phyloP scores from a whole-genome alignment of 176 grass and related monocot species.

The Rhynchospora breviuscula region DNA sequence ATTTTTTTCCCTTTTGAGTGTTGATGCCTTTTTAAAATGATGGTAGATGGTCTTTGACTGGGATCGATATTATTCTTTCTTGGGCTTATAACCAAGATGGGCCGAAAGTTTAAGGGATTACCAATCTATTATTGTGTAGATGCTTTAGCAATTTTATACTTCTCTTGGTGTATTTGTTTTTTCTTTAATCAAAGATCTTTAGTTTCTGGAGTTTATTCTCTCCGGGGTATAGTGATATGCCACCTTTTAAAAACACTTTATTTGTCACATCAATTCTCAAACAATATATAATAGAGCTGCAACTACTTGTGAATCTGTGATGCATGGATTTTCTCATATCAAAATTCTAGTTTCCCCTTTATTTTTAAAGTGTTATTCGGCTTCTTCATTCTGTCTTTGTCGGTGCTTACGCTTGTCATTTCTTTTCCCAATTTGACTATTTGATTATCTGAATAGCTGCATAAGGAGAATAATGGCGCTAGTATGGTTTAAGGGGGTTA shows the following conservation, averaged over 20 bases:
- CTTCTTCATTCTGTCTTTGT: neutral
- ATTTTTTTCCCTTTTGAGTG: neutral
- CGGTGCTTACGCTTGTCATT: neutral
- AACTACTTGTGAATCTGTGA: neutral
- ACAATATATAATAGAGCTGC: neutral
- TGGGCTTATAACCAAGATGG: neutral
- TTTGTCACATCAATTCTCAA: constrained; percentile 9
- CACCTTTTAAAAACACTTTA: constrained; percentile 5
- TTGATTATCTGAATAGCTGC: neutral
- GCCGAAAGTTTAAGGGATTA: neutral
- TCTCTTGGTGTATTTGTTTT: neutral
- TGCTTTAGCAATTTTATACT: neutral
- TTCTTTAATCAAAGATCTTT: neutral
- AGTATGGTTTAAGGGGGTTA: neutral
- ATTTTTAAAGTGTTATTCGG: neutral
- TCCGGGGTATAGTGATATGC: neutral
- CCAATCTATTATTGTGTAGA: neutral
- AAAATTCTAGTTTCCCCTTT: neutral
- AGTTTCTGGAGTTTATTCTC: neutral
- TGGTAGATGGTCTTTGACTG: neutral
- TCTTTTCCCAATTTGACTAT: neutral
- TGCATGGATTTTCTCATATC: neutral
- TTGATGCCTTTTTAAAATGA: no score
- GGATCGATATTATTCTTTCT: neutral
- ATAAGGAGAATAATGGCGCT: neutral